These are phyloP conservation scores for Suillus subalutaceus DNA, from an alignment of 768 basidiomycete genomes.

Conservation along the genomic window DNA sequence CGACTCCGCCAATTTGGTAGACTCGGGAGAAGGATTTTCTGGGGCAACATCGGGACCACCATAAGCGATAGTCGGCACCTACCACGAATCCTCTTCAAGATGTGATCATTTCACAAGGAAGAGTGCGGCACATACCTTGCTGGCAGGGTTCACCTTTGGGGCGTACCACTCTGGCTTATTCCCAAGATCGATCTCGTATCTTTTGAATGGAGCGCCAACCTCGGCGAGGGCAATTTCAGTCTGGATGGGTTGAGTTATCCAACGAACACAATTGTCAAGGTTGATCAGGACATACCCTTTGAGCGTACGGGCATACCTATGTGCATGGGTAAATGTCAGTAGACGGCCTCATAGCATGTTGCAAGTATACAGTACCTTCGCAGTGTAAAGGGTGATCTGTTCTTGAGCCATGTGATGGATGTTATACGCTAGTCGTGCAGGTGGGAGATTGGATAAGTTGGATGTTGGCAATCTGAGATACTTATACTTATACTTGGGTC, in stretches of 20 bases:
- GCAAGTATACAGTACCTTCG: conserved; percentile 39
- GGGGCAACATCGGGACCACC: conserved; percentile 61
- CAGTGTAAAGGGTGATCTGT: conserved; percentile 48
- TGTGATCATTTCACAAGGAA: too few relatives aligned
- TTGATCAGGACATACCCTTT: conserved; percentile 44
- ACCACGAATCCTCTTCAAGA: background rate
- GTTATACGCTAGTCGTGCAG: background rate
- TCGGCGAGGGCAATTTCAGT: conserved; percentile 66
- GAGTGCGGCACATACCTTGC: conserved; percentile 51
- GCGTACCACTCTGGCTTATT: conserved; percentile 77
- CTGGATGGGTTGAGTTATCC: conserved; percentile 28
- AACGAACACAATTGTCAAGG: background rate
- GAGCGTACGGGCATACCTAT: conserved; percentile 63
- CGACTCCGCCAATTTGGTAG: conserved; percentile 65
- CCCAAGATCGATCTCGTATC: conserved; percentile 59
- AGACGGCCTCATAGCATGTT: background rate
- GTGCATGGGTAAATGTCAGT: conserved; percentile 8
- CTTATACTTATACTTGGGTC: conserved; percentile 4
- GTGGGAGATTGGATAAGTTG: background rate
- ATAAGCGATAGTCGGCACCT: conserved; percentile 63
- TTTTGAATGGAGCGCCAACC: conserved; percentile 48
- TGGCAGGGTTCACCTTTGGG: conserved; percentile 63
- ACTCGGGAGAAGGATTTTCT: conserved; percentile 60
- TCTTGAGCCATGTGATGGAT: conserved; percentile 12
- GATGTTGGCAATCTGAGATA: background rate